Percentiles rank a stretch among this genome's conserved stretches.
phyloP scores from a whole-genome alignment of 306 rosid species.

The Pterocarpus santalinus region DNA sequence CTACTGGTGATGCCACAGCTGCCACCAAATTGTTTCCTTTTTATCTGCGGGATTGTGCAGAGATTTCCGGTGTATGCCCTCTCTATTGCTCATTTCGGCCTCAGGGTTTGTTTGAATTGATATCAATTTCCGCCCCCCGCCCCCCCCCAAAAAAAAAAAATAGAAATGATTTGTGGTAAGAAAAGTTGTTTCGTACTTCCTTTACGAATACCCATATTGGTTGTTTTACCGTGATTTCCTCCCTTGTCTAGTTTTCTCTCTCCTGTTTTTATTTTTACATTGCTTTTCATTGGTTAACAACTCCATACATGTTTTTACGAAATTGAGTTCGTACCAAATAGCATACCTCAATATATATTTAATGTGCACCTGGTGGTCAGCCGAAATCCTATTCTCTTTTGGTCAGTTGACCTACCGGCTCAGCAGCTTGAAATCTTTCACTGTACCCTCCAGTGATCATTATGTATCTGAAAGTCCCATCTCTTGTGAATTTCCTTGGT shows the following conservation, averaged over 20 bases:
- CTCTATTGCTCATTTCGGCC: constrained; percentile 56
- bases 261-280: too few relatives aligned
- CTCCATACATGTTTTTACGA: too few relatives aligned
- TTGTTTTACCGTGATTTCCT: too few relatives aligned
- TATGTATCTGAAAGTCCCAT: constrained; percentile 46
- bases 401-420: constrained; percentile 74
- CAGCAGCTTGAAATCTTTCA: constrained; percentile 50
- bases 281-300: too few relatives aligned
- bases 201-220: too few relatives aligned
- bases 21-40: constrained; percentile 51
- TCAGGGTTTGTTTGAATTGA: constrained; percentile 57
- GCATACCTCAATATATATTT: constrained; percentile 8
- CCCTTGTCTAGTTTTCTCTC: too few relatives aligned
- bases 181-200: too few relatives aligned
- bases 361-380: constrained; percentile 90
- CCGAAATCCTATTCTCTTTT: constrained; percentile 60
- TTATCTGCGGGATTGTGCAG: constrained; percentile 63
- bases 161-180: background rate
- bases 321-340: too few relatives aligned
- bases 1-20: constrained; percentile 31
- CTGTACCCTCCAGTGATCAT: constrained; percentile 42
- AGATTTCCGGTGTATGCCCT: constrained; percentile 57
- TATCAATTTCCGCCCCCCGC: too few relatives aligned
- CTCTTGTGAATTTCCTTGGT: constrained; percentile 47
- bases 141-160: constrained; percentile 19